phyloP scores from a whole-genome alignment of 2,329 filamentous ascomycete genomes.

The Colletotrichum navitas region DNA sequence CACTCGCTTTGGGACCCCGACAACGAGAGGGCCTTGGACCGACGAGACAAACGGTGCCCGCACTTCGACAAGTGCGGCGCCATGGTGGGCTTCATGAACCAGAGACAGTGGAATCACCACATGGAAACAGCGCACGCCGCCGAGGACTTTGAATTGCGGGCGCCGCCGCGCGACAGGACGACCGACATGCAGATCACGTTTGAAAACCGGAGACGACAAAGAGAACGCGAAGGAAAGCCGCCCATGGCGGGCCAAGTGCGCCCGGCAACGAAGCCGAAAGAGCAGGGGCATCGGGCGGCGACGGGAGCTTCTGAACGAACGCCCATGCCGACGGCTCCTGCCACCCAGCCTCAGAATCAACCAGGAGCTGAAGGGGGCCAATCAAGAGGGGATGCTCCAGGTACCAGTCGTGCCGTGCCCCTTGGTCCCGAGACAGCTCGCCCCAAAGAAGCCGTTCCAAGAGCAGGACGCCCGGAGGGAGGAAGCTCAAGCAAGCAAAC shows the following conservation, averaged over 20 bases:
- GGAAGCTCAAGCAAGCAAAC: background rate
- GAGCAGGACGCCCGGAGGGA: background rate
- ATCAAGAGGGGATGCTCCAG: background rate
- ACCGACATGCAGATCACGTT: background rate
- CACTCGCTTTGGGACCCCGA: slow-evolving; percentile 40
- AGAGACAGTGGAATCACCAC: slow-evolving; percentile 39
- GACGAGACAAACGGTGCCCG: slow-evolving; percentile 42
- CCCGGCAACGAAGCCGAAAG: background rate
- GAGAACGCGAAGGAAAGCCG: slow-evolving; percentile 24
- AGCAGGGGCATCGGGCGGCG: background rate
- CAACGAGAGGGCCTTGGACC: slow-evolving; percentile 32
- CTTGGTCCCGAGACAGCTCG: background rate
- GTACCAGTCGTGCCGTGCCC: background rate
- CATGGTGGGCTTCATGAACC: slow-evolving; percentile 43
- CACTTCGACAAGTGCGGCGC: slow-evolving; percentile 41
- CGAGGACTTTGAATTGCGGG: slow-evolving; percentile 26
- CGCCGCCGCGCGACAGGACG: background rate
- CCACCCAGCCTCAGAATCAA: background rate
- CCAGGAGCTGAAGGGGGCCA: background rate
- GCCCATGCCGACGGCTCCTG: background rate
- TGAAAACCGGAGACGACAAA: slow-evolving; percentile 15
- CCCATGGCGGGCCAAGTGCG: slow-evolving; percentile 14
- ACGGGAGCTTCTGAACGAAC: background rate
- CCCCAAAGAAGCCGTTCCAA: background rate
- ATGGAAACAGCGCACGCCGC: slow-evolving; percentile 32